Evolutionary conservation across 1,284 basidiomycete genomes (phyloP), one percentile per base, ranked within the genome.

Genomic region (Ceratobasidium papillatum): DNA sequence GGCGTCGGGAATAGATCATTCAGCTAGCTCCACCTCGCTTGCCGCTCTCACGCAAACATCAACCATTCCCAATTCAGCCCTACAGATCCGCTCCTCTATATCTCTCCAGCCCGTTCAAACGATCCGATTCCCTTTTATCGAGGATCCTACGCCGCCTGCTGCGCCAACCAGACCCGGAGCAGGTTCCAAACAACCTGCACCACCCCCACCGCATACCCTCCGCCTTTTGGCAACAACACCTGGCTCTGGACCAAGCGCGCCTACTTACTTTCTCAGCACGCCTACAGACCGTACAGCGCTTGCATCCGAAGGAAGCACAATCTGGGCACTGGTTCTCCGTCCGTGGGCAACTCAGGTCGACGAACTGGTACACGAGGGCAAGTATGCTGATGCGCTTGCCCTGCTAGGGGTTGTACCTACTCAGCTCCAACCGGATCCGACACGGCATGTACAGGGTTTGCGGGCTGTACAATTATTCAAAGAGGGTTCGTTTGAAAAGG

Each of bases 321-420:
- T 99, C 68, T 97, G 94, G 92, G 85, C 87, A 59, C 84, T 97
- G 51, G 79, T 81, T 9, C 91, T 95, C 86, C 87, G 87, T 74
- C 83, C 90, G 1, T 93, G 95, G 91, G 86, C 87, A 0, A 87
- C 90, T 30, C 95, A 98, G 79, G 86, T 99, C 9, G 94, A 98
- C 76, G 93, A 96, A 79, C 86, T 98, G 14, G 90, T 96, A 0
- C 82, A 85, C 43, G 85, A 84, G 2, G 94, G 91, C 1, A 84
- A 88, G 61, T 96, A 96, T 80, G 84, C 86, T 0, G 93, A 97
- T 80, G 95, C 95, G 0, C 86, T 98, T 22, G 88, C 91, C 0
- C 83, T 99, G 12, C 85, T 99, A 4, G 91, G 94, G 22, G 58
- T 62, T 38, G 71, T 76, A 4, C 47, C 58, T 49, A 38, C 74